phyloP scores from a whole-genome alignment of 129 eudicot species.

The Ambrosia artemisiifolia region DNA sequence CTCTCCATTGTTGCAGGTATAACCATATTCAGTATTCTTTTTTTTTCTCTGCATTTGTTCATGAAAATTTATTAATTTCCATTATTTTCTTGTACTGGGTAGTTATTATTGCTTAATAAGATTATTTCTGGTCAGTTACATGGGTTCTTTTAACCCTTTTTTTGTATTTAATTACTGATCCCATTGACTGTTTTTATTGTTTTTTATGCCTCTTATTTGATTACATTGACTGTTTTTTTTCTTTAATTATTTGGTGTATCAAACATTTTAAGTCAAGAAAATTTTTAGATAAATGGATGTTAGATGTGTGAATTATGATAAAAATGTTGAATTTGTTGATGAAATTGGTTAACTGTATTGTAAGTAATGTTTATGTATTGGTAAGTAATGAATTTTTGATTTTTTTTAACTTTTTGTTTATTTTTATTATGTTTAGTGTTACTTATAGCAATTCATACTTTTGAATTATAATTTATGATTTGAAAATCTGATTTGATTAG shows the following conservation, averaged over 20 bases:
- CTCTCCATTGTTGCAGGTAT: slow-evolving; percentile 29
- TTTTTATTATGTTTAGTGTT: no score
- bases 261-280: no score
- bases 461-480: no score
- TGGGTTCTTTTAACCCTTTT: slow-evolving; percentile 9
- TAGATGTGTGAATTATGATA: slow-evolving; percentile 4
- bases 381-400: no score
- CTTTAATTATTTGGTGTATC: no score
- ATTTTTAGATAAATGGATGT: background rate
- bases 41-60: background rate
- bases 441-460: no score
- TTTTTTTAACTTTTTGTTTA: no score
- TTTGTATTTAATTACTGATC: background rate
- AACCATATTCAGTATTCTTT: slow-evolving; percentile 17
- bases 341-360: slow-evolving; percentile 15
- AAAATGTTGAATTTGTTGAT: background rate
- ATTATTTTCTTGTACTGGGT: background rate
- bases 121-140: background rate
- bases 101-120: background rate
- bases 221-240: no score
- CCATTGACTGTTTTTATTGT: background rate
- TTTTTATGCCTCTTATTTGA: background rate
- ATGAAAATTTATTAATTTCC: background rate
- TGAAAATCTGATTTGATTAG: no score
- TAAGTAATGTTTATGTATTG: background rate